Evolutionary conservation across 805 yeast species (phyloP).

Genomic region (Candida koratica): DNA sequence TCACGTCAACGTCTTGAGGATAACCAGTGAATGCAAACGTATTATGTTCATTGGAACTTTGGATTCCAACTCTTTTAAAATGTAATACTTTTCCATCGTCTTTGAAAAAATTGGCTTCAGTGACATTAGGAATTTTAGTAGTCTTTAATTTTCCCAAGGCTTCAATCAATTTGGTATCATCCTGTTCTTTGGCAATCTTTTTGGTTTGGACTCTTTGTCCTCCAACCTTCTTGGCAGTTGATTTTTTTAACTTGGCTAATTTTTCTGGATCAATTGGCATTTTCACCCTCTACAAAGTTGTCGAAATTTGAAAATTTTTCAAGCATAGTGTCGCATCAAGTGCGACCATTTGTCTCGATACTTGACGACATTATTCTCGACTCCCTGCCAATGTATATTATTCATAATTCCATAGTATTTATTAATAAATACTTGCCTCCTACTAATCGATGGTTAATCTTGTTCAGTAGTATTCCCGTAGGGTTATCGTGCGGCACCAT

Average conservation of each 20-base stretch:
- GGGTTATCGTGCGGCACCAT: conserved; percentile 32
- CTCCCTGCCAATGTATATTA: conserved; percentile 10
- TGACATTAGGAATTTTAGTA: conserved; percentile 82
- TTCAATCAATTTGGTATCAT: conserved; percentile 87
- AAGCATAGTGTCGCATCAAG: conserved; percentile 1
- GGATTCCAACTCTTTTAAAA: conserved; percentile 94
- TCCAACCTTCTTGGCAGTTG: conserved; percentile 71
- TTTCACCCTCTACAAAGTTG: conserved; percentile 12
- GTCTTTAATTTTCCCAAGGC: conserved; percentile 86
- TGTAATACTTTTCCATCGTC: conserved; percentile 95
- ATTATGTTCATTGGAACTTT: conserved; percentile 86
- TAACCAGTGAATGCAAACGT: conserved; percentile 93
- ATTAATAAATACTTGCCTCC: conserved; percentile 21
- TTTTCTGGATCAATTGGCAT: conserved; percentile 95
- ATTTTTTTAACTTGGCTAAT: conserved; percentile 86
- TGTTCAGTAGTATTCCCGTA: conserved; percentile 28
- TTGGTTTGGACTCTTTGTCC: conserved; percentile 91
- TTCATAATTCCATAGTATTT: conserved; percentile 12
- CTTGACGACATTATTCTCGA: too few relatives aligned
- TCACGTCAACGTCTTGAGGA: conserved; percentile 87
- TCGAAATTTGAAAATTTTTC: conserved; percentile 5
- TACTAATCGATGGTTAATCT: conserved; percentile 26
- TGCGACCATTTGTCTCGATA: too few relatives aligned
- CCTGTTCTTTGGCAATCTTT: conserved; percentile 74
- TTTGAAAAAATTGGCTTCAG: conserved; percentile 96